Evolutionary conservation across 208 protist species (phyloP), one percentile per base, ranked within the genome.

Genomic region (Leptomonas pyrrhocoris): DNA sequence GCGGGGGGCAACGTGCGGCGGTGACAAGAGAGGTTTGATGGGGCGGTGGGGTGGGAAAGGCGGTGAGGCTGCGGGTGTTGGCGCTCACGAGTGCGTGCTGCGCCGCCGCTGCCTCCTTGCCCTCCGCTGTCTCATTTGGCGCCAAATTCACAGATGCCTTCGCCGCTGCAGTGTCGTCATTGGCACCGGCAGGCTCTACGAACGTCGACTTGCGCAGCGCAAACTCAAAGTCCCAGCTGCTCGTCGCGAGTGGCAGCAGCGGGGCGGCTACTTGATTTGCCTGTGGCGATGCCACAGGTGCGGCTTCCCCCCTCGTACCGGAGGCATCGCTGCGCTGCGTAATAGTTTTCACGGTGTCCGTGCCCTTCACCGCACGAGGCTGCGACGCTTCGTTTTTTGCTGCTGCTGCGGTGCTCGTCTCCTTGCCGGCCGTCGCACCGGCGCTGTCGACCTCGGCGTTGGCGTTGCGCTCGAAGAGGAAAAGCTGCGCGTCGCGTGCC

Each of bases 161-260:
- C 1, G 50, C 5, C 3, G 50, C 27, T 36, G 12, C 34, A 18
- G 28, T 27, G 19, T 12, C 51, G 38, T 42, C 56, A 9, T 49
- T 21, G 36, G 40, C 21, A 2, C 7, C 34, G 8, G 30, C 31
- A 7, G 19, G 9, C 6, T 27, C 54, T 11, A 45, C 27, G 15
- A 48, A 79, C 9, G 40, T 60, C 43, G 79, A 34, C n/a, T 67
- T 74, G 31, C 80, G 77, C 57, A 89, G 80, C 11, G 86, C 78
- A 77, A 89, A 89, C 9, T 86, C 84, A 61, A 89, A 89, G 21
- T 80, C 73, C 84, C 80, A 84, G 34, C 73, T 76, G 19, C 56
- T 38, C 9, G 21, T 7, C 18, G 46, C 2, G 0, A 43, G 28
- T 12, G n/a, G 30, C 27, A 21, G 25, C 46, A 65, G 46, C 27